A percentile compares a stretch with the other conserved stretches of the same genome.
phyloP scores from a whole-genome alignment of 2,329 filamentous ascomycete species.

The Paecilomyces sp. region DNA sequence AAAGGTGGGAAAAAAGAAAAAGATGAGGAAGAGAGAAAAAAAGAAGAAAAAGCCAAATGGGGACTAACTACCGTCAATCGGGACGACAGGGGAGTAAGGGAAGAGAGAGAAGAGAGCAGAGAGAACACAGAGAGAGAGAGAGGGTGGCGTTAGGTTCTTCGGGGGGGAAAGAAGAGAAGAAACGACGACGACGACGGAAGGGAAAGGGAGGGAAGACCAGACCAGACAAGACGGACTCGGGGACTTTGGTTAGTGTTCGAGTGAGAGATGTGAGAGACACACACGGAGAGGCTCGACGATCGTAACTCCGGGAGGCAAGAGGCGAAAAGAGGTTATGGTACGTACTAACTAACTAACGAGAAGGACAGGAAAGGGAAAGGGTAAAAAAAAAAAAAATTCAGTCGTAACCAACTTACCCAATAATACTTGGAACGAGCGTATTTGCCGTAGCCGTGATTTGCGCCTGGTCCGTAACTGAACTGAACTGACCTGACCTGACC shows the following conservation, averaged over 20 bases:
- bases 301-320: conserved; percentile 16
- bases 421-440: conserved; percentile 11
- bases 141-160: background rate
- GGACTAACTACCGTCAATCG: conserved; percentile 5
- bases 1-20: conserved; percentile 8
- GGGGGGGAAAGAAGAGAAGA: background rate
- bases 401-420: conserved; percentile 3
- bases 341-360: background rate
- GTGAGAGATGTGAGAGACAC: background rate
- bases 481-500: no score
- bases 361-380: background rate
- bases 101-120: background rate
- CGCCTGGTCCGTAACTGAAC: conserved; percentile 12
- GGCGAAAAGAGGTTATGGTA: conserved; percentile 4
- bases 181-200: conserved; percentile 2
- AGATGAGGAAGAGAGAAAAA: conserved; percentile 8
- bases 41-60: conserved; percentile 7
- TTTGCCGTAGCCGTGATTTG: conserved; percentile 14
- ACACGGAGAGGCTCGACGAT: conserved; percentile 12
- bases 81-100: background rate
- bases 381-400: conserved; percentile 1
- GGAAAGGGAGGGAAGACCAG: conserved; percentile 1
- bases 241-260: conserved; percentile 7
- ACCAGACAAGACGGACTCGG: background rate
- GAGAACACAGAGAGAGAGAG: background rate